Evolutionary conservation across 768 basidiomycete genomes (phyloP).

Genomic region (Sistotremastrum niveocremeum): DNA sequence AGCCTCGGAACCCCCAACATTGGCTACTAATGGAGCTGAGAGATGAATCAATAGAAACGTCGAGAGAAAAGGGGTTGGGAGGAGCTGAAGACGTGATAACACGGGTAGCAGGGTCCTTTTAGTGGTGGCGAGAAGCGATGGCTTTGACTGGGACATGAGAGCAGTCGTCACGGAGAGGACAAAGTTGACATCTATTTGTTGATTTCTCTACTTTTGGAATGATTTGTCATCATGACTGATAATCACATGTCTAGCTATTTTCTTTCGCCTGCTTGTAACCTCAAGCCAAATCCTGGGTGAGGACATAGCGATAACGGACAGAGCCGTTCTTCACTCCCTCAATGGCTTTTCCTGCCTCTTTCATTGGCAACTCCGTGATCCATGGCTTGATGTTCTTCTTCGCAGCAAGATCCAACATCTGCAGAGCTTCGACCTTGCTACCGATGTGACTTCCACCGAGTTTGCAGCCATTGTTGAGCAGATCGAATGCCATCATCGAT

Average conservation of each 20-base stretch:
- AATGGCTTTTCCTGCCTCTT: constrained; percentile 20
- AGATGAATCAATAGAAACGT: constrained; percentile 21
- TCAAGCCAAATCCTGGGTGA: constrained; percentile 6
- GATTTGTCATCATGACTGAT: no score
- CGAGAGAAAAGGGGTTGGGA: constrained; percentile 17
- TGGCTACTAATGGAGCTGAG: constrained; percentile 17
- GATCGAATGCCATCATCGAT: constrained; percentile 17
- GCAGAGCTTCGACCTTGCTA: constrained; percentile 22
- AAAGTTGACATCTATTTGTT: no score
- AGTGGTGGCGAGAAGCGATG: no score
- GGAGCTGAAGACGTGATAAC: constrained; percentile 16
- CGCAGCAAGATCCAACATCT: constrained; percentile 29
- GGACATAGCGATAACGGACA: constrained; percentile 26
- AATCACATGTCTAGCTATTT: no score
- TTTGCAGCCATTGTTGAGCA: constrained; percentile 13
- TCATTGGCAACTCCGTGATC: constrained; percentile 22
- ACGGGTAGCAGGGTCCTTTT: no score
- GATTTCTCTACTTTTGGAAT: no score
- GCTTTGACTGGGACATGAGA: no score
- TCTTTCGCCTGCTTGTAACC: background rate
- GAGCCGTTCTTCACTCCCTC: constrained; percentile 21
- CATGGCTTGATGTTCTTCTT: constrained; percentile 24
- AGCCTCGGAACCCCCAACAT: constrained; percentile 14
- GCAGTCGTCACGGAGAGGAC: no score
- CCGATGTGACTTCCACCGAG: constrained; percentile 26